Percentiles rank a stretch among this genome's conserved stretches.
Evolutionary conservation across 2,329 filamentous ascomycete species (phyloP).

Genomic region (Colletotrichum tabaci): DNA sequence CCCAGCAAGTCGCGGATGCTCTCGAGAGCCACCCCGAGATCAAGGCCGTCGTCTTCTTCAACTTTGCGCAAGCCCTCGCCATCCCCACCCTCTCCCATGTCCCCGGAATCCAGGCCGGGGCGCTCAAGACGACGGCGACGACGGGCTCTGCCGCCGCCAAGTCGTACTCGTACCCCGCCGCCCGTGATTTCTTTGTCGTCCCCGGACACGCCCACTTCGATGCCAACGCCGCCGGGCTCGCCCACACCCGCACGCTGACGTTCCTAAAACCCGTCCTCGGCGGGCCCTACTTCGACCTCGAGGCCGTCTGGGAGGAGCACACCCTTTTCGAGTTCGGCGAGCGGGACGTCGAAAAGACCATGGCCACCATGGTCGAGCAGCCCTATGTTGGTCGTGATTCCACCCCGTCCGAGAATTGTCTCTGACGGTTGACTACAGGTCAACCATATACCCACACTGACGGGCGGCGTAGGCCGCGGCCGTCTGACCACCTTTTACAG

Average conservation of each 20-base stretch:
- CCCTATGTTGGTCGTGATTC: slow-evolving; percentile 74
- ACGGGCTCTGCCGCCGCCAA: slow-evolving; percentile 9
- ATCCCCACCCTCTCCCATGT: slow-evolving; percentile 32
- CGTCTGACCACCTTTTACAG: slow-evolving; percentile 78
- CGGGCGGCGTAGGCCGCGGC: slow-evolving; percentile 78
- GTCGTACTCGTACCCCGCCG: slow-evolving; percentile 58
- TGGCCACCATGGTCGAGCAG: slow-evolving; percentile 86
- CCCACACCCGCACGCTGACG: slow-evolving; percentile 76
- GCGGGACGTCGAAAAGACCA: slow-evolving; percentile 78
- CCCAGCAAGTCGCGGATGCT: slow-evolving; percentile 4
- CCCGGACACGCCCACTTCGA: slow-evolving; percentile 67
- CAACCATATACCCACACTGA: slow-evolving; percentile 57
- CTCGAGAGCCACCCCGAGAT: slow-evolving; percentile 13
- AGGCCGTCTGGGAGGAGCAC: slow-evolving; percentile 85
- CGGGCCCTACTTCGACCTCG: slow-evolving; percentile 81
- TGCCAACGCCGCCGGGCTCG: slow-evolving; percentile 68
- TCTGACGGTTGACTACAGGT: slow-evolving; percentile 25
- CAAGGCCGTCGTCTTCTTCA: slow-evolving; percentile 37
- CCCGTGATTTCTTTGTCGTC: slow-evolving; percentile 58
- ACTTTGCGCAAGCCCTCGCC: slow-evolving; percentile 25
- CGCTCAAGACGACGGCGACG: background rate
- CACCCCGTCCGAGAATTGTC: too few relatives aligned
- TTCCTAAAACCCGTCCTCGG: slow-evolving; percentile 75
- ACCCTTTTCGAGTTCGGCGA: slow-evolving; percentile 79
- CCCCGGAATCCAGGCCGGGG: background rate